These are phyloP conservation scores for Penicillium sp. DNA, from an alignment of 2,329 filamentous ascomycete genomes.

Conservation along the genomic window DNA sequence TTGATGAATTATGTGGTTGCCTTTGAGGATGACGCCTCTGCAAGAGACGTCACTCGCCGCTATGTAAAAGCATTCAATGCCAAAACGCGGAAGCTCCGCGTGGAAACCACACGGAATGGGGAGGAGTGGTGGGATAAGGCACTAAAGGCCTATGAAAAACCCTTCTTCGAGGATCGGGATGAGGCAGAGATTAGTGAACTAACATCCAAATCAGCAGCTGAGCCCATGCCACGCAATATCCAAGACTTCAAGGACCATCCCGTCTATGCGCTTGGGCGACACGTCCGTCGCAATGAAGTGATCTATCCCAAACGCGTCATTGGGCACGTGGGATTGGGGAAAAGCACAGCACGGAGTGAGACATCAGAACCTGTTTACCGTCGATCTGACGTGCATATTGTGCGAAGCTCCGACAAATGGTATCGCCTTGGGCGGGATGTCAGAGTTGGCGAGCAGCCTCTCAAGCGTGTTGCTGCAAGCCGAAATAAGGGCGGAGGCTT, in stretches of 20 bases:
- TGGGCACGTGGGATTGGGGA: slow-evolving; percentile 67
- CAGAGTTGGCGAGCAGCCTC: slow-evolving; percentile 72
- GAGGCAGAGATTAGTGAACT: slow-evolving; percentile 81
- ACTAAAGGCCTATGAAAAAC: slow-evolving; percentile 41
- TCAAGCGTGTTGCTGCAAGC: slow-evolving; percentile 65
- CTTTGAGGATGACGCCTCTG: slow-evolving; percentile 76
- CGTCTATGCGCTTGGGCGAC: slow-evolving; percentile 76
- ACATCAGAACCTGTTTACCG: slow-evolving; percentile 76
- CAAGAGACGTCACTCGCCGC: slow-evolving; percentile 79
- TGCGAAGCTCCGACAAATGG: slow-evolving; percentile 82
- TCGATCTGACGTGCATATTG: slow-evolving; percentile 72
- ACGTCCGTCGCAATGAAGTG: slow-evolving; percentile 79
- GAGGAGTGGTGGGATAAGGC: slow-evolving; percentile 54
- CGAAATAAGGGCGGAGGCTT: slow-evolving; percentile 30
- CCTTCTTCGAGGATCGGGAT: slow-evolving; percentile 62
- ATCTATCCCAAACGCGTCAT: slow-evolving; percentile 68
- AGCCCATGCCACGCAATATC: slow-evolving; percentile 82
- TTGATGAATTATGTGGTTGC: slow-evolving; percentile 78
- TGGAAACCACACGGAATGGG: slow-evolving; percentile 64
- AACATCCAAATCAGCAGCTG: slow-evolving; percentile 64
- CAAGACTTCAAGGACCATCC: slow-evolving; percentile 87
- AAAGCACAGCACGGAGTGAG: slow-evolving; percentile 42
- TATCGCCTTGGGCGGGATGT: slow-evolving; percentile 82
- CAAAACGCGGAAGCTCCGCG: slow-evolving; percentile 77
- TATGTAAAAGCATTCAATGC: slow-evolving; percentile 88